Conservation (phyloP, 352 stramenopile species). For the Phytophthora megakarya region DNA sequence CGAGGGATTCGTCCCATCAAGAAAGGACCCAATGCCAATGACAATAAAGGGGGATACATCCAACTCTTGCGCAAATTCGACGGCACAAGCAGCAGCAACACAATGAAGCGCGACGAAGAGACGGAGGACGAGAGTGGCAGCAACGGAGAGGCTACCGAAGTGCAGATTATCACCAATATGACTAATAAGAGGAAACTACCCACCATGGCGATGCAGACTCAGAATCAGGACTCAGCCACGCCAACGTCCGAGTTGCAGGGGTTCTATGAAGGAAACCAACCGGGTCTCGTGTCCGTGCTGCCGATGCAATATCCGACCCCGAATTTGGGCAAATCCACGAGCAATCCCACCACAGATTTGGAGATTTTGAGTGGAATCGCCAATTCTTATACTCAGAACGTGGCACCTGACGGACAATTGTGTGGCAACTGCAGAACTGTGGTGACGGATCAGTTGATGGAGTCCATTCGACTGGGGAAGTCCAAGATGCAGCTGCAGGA, state of each 20-base stretch:
- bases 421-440: constrained; percentile 67
- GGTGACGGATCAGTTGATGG: constrained; percentile 76
- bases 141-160: constrained; percentile 20
- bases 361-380: constrained; percentile 87
- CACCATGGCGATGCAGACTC: constrained; percentile 32
- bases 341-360: constrained; percentile 61
- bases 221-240: constrained; percentile 18
- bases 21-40: constrained; percentile 82
- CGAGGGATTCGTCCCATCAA: constrained; percentile 78
- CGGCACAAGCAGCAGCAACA: constrained; percentile 32
- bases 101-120: constrained; percentile 30
- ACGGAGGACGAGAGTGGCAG: constrained; percentile 29
- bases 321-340: constrained; percentile 28
- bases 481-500: constrained; percentile 75
- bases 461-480: constrained; percentile 72
- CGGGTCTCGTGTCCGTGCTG: constrained; percentile 52
- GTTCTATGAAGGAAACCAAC: constrained; percentile 62
- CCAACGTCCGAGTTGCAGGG: constrained; percentile 45
- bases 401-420: constrained; percentile 49
- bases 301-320: constrained; percentile 64
- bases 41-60: constrained; percentile 87
- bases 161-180: constrained; percentile 30
- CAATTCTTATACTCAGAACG: constrained; percentile 79
- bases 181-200: constrained; percentile 63
- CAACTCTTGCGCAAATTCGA: constrained; percentile 69